Evolutionary conservation across 2,329 filamentous ascomycete species (phyloP).

Genomic region (Monosporascus sp.): DNA sequence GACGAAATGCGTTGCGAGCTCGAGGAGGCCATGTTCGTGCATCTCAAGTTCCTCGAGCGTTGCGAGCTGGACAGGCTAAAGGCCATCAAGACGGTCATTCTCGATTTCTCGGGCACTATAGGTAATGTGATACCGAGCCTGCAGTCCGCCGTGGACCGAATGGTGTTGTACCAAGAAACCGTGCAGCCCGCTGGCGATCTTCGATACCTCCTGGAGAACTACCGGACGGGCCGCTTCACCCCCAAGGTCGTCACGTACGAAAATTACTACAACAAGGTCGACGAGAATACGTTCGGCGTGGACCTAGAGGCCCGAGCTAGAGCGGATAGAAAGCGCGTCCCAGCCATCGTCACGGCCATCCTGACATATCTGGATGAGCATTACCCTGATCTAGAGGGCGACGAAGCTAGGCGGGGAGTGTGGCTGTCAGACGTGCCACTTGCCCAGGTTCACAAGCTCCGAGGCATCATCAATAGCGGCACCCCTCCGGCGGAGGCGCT

Average conservation of each 20-base stretch:
- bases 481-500: conserved; percentile 71
- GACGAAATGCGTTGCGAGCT: conserved; percentile 88
- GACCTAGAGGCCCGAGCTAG: conserved; percentile 93
- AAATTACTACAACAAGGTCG: conserved; percentile 98
- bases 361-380: conserved; percentile 94
- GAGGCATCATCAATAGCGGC: conserved; percentile 80
- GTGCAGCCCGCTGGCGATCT: conserved; percentile 90
- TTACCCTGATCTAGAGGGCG: conserved; percentile 95
- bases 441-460: conserved; percentile 76
- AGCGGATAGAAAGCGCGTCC: conserved; percentile 92
- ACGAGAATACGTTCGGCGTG: conserved; percentile 96
- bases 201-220: conserved; percentile 92
- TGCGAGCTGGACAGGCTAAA: conserved; percentile 95
- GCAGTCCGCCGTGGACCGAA: conserved; percentile 93
- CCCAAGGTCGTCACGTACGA: conserved; percentile 92
- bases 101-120: conserved; percentile 95
- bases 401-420: conserved; percentile 85
- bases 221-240: conserved; percentile 87
- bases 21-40: conserved; percentile 91
- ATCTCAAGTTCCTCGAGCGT: conserved; percentile 93
- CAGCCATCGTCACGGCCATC: conserved; percentile 85
- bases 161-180: conserved; percentile 99
- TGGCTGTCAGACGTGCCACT: conserved; percentile 94
- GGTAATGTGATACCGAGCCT: conserved; percentile 96
- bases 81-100: conserved; percentile 95